Percentiles rank a stretch among this genome's conserved stretches.
Evolutionary conservation across 2,329 filamentous ascomycete species (phyloP).

Genomic region (Cryphonectria nitschkei): DNA sequence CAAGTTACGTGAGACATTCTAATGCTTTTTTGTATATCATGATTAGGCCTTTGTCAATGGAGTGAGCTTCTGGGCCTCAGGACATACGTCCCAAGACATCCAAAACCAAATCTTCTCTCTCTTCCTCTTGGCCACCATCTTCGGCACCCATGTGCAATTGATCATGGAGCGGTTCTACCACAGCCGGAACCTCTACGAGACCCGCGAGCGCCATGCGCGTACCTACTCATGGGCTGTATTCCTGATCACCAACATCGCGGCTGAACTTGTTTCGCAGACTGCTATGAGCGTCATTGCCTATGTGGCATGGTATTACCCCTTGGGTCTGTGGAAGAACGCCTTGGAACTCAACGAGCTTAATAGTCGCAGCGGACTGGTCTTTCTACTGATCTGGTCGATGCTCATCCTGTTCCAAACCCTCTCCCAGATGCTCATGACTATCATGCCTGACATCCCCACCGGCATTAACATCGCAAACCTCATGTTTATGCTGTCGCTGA

Average conservation of each 20-base stretch:
- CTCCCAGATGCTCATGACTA: background rate
- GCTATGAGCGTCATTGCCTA: constrained; percentile 77
- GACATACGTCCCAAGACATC: constrained; percentile 68
- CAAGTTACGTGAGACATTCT: constrained; percentile 53
- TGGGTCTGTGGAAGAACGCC: constrained; percentile 76
- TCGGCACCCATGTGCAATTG: constrained; percentile 79
- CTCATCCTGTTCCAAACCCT: constrained; percentile 59
- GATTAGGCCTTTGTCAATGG: background rate
- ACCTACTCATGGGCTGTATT: constrained; percentile 86
- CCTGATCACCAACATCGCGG: constrained; percentile 79
- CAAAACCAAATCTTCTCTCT: constrained; percentile 88
- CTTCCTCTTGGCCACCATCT: constrained; percentile 82
- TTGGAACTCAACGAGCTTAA: constrained; percentile 39
- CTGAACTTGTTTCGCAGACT: constrained; percentile 85
- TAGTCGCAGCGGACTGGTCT: constrained; percentile 56
- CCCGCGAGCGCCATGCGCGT: constrained; percentile 81
- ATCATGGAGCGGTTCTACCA: constrained; percentile 68
- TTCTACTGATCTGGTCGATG: constrained; percentile 65
- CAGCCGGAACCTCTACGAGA: constrained; percentile 69
- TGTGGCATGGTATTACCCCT: constrained; percentile 84
- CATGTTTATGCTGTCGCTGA: constrained; percentile 32
- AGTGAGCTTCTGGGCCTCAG: constrained; percentile 1
- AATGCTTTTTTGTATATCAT: constrained; percentile 48
- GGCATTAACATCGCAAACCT: background rate
- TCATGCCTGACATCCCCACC: constrained; percentile 32